Evolutionary conservation across 495 filamentous ascomycete species (phyloP).

Genomic region (Astrothelium subdiscretum): DNA sequence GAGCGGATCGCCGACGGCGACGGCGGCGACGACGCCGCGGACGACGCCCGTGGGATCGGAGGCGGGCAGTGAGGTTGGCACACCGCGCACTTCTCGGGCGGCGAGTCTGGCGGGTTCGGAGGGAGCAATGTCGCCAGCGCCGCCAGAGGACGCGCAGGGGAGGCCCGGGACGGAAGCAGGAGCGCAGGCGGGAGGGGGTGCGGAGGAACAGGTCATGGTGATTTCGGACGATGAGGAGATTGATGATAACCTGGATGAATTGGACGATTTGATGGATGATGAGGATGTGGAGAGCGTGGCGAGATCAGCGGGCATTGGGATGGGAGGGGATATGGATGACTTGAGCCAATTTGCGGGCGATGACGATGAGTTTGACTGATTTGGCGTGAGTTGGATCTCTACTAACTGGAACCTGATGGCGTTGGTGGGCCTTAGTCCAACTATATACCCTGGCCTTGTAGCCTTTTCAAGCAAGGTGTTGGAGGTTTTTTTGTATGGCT

Average conservation of each 20-base stretch:
- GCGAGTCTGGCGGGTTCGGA: not conserved
- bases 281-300: not conserved
- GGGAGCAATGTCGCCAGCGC: not conserved
- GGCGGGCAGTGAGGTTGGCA: not conserved
- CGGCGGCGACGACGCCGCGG: not conserved
- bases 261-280: constrained; percentile 1
- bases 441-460: no score
- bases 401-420: not conserved
- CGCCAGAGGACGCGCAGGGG: not conserved
- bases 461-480: not conserved
- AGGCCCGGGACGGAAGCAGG: not conserved
- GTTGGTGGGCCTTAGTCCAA: not conserved
- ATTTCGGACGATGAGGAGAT: constrained; percentile 5
- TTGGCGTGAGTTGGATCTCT: not conserved
- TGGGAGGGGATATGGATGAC: constrained; percentile 4
- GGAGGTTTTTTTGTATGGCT: not conserved
- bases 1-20: not conserved
- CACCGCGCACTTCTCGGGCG: not conserved
- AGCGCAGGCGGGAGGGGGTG: constrained; percentile 3
- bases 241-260: constrained; percentile 6
- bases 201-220: not conserved
- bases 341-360: not conserved
- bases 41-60: constrained; percentile 3
- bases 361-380: not conserved
- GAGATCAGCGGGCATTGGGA: not conserved